phyloP scores from a whole-genome alignment of 352 stramenopile genomes.

The Pythium dissimile region DNA sequence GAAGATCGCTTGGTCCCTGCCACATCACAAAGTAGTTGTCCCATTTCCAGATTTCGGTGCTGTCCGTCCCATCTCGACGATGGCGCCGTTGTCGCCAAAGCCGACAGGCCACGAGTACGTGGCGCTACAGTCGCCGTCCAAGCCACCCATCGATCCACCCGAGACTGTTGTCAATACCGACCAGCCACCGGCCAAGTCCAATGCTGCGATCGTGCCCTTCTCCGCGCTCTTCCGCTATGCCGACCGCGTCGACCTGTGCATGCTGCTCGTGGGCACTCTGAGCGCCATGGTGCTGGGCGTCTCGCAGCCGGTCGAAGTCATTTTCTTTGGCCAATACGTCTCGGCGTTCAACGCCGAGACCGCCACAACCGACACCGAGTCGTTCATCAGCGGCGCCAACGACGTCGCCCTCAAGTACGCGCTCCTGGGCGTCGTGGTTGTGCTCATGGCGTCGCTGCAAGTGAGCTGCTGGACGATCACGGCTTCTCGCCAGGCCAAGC shows the following conservation, averaged over 20 bases:
- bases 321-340: constrained; percentile 68
- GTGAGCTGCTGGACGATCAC: constrained; percentile 2
- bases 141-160: too few relatives aligned
- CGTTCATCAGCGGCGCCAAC: constrained; percentile 16
- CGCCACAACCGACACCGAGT: constrained; percentile 12
- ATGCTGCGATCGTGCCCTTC: constrained; percentile 32
- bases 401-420: not conserved
- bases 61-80: too few relatives aligned
- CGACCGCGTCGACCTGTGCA: constrained; percentile 41
- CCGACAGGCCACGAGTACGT: not conserved
- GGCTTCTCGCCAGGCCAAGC: constrained; percentile 1
- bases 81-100: too few relatives aligned
- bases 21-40: too few relatives aligned
- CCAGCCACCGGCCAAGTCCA: not conserved
- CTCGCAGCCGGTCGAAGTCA: constrained; percentile 60
- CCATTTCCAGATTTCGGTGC: too few relatives aligned
- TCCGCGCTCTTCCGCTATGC: constrained; percentile 50
- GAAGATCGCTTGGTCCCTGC: too few relatives aligned
- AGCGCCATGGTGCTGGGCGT: constrained; percentile 37
- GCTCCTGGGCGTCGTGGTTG: not conserved
- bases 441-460: not conserved
- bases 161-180: not conserved
- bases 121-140: not conserved
- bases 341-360: constrained; percentile 63
- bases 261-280: constrained; percentile 53